Conservation (phyloP, 257 asterid genomes). For the Gynochthodes officinalis region DNA sequence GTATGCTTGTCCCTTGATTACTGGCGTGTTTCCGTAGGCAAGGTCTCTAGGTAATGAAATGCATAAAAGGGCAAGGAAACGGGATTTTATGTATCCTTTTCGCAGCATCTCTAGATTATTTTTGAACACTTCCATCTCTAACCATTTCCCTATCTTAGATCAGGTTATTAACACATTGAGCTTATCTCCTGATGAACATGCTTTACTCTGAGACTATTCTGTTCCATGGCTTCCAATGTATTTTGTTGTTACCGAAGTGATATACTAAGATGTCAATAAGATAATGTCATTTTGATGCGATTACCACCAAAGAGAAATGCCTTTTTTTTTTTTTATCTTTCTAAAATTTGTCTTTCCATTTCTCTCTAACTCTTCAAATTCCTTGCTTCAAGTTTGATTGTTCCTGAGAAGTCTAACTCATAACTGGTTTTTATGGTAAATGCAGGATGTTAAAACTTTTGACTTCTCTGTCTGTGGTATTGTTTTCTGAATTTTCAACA, state of each 20-base stretch:
- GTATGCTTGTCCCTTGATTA: not conserved
- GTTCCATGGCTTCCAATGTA: not conserved
- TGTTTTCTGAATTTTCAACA: not conserved
- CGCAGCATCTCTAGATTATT: not conserved
- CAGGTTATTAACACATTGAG: not conserved
- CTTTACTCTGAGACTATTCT: not conserved
- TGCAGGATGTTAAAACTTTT: not conserved
- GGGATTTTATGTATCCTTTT: not conserved
- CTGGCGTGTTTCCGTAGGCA: not conserved
- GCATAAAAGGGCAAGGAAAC: not conserved
- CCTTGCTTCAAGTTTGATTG: not conserved
- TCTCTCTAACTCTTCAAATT: too few species aligned
- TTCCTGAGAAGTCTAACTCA: not conserved
- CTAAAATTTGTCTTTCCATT: not conserved
- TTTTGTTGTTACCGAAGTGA: not conserved
- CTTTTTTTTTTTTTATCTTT: too few species aligned
- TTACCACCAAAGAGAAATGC: not conserved
- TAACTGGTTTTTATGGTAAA: not conserved
- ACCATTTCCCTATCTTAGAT: not conserved
- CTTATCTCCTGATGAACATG: not conserved
- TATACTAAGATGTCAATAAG: not conserved
- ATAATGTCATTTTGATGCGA: not conserved
- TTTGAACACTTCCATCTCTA: not conserved
- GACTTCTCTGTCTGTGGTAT: not conserved
- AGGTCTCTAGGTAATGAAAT: not conserved